Base-by-base conservation (phyloP, 2,329 filamentous ascomycete genomes). In the Talaromyces atroroseus region DNA sequence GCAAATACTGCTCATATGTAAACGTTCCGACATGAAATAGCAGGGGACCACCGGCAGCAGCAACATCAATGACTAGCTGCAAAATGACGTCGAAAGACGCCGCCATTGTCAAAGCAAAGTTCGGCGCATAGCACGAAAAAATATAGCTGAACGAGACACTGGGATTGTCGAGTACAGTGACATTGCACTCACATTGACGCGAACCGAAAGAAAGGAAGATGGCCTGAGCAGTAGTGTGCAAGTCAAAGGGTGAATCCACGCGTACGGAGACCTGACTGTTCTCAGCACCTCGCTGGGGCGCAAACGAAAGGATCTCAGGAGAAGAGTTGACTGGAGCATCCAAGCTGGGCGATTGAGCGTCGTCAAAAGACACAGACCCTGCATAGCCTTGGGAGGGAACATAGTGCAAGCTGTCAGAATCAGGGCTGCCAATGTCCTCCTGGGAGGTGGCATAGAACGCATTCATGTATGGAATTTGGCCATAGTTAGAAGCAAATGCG, bases 201-300 rank as follows among this genome's bases (percentile, higher is more conserved):
- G 82, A 80, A n/a, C 90, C 90, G 71, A 96, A 95, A 48, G 86
- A 81, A 54, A 96, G 73, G 61, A 89, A 85, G 51, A 78, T 61
- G 11, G 67, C 66, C 45, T 67, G 76, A 64, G 77, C 80, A 58
- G 79, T 80, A 32, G 78, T 80, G 71, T 85, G 81, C 57, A 95
- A 74, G 66, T 95, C 87, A 74, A 89, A 89, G 59, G 86, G 81
- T 45, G 88, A 87, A 52, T 86, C 84, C 29, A 95, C 82, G 68
- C 89, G 87, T 61, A 96, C 79, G 58, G 82, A 80, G 10, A 96
- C 76, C 64, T 85, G 85, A 20, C 87, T 88, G 54, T 88, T 88
- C 66, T 82, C 80, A 34, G 79, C 74, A 45, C 91, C 92, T 65
- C 82, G 79, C 46, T 77, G 75, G 18, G 92, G 92, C 58, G 84